A percentile compares a stretch with the other conserved stretches of the same genome.
Conservation (phyloP, 768 basidiomycete species). For the Rhodosporidiobolus sp. region DNA sequence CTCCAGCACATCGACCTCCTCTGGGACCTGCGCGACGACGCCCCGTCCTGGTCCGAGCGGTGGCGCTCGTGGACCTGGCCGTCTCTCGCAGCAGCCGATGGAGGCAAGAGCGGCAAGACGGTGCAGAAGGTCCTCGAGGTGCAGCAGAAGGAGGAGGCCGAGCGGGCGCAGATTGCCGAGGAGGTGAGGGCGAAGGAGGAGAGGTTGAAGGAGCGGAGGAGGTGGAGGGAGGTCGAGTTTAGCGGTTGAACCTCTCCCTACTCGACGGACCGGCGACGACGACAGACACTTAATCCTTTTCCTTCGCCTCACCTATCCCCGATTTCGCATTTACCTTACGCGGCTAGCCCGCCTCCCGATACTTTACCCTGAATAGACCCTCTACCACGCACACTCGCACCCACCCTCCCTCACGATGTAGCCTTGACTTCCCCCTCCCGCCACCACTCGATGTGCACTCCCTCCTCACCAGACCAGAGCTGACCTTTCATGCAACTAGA, state of each 20-base stretch:
- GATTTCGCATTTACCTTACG: too few relatives aligned
- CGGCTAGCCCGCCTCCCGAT: too few relatives aligned
- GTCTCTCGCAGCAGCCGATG: background rate
- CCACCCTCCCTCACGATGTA: background rate
- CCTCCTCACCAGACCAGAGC: too few relatives aligned
- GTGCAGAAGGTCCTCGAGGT: background rate
- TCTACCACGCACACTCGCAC: too few relatives aligned
- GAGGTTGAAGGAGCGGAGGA: background rate
- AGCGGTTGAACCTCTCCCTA: background rate
- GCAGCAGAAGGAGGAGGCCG: background rate
- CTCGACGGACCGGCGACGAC: background rate
- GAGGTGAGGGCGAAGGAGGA: constrained; percentile 1
- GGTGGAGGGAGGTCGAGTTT: background rate
- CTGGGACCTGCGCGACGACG: constrained; percentile 2
- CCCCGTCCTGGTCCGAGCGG: background rate
- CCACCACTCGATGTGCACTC: too few relatives aligned
- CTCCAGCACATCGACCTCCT: constrained; percentile 18
- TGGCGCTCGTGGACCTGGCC: background rate
- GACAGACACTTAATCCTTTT: background rate
- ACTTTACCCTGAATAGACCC: too few relatives aligned
- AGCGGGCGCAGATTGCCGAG: background rate
- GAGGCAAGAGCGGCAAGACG: background rate
- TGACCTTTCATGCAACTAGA: too few relatives aligned
- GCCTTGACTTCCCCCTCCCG: background rate
- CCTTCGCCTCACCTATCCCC: background rate